Evolutionary conservation across 768 basidiomycete genomes (phyloP).

Genomic region (Rhodosporidiobolus sp.): DNA sequence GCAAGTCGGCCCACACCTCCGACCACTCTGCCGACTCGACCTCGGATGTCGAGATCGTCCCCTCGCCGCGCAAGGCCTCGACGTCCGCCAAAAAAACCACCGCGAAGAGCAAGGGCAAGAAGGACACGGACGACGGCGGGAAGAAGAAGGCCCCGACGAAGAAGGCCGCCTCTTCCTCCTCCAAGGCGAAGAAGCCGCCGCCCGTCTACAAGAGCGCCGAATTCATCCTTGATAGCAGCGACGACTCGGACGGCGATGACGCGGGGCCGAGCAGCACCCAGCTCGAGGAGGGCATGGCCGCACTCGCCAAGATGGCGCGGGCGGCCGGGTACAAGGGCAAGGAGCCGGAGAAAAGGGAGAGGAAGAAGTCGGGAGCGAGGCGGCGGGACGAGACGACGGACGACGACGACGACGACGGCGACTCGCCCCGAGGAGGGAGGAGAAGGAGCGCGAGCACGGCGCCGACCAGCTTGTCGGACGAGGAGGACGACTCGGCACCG

Average conservation of each 20-base stretch:
- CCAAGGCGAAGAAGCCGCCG: too few species aligned
- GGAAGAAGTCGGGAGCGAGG: background rate
- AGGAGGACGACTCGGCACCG: background rate
- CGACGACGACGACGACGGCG: background rate
- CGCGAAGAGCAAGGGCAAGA: background rate
- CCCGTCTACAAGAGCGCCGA: background rate
- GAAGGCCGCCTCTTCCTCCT: background rate
- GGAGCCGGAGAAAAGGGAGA: constrained; percentile 1
- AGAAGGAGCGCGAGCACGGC: constrained; percentile 5
- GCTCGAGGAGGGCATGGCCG: constrained; percentile 1
- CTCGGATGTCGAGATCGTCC: background rate
- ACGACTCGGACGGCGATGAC: background rate
- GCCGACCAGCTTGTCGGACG: constrained; percentile 16
- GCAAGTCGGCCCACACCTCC: background rate
- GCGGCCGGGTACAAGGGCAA: constrained; percentile 1
- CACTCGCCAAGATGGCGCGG: background rate
- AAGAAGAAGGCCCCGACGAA: background rate
- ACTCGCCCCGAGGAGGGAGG: background rate
- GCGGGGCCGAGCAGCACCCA: constrained; percentile 10
- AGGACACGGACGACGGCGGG: background rate
- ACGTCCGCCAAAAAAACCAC: too few species aligned
- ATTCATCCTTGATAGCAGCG: background rate
- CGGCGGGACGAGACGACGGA: background rate
- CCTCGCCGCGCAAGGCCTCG: background rate
- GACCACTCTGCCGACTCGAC: background rate